A percentile compares a stretch with the other conserved stretches of the same genome.
phyloP scores from a whole-genome alignment of 768 basidiomycete species.

The Termitomyces sp. region DNA sequence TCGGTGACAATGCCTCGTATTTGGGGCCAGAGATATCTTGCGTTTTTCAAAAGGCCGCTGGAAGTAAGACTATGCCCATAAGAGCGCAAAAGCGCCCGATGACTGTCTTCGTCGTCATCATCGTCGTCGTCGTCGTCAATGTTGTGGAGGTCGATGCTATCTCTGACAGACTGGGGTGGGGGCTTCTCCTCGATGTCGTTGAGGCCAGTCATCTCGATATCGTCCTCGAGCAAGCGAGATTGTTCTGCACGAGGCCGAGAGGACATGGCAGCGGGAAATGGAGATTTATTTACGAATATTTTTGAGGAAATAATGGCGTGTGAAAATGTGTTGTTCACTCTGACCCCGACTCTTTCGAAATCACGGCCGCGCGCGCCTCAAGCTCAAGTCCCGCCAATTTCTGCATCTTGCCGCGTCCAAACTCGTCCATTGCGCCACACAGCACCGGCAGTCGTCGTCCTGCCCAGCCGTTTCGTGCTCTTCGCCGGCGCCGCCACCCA shows the following conservation, averaged over 20 bases:
- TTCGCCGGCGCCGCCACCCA: conserved; percentile 12
- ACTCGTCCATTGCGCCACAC: too few relatives aligned
- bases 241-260: conserved; percentile 29
- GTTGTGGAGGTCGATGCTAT: conserved; percentile 25
- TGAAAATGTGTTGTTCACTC: conserved; percentile 31
- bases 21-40: conserved; percentile 46
- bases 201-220: conserved; percentile 35
- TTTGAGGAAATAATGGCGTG: conserved; percentile 14
- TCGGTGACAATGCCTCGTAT: conserved; percentile 65
- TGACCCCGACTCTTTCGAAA: conserved; percentile 30
- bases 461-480: conserved; percentile 6
- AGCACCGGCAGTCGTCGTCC: background rate
- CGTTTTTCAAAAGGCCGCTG: conserved; percentile 19
- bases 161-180: background rate
- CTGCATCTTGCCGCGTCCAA: too few relatives aligned
- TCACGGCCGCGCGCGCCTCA: conserved; percentile 22
- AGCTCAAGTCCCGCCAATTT: too few relatives aligned
- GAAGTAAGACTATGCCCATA: conserved; percentile 31
- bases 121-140: conserved; percentile 33
- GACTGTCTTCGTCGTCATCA: conserved; percentile 32
- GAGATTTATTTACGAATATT: conserved; percentile 14
- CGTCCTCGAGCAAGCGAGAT: conserved; percentile 23
- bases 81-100: conserved; percentile 49
- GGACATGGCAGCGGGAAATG: conserved; percentile 12
- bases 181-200: conserved; percentile 18